Evolutionary conservation across 2,329 filamentous ascomycete genomes (phyloP).

Genomic region (Phialophora chinensis): DNA sequence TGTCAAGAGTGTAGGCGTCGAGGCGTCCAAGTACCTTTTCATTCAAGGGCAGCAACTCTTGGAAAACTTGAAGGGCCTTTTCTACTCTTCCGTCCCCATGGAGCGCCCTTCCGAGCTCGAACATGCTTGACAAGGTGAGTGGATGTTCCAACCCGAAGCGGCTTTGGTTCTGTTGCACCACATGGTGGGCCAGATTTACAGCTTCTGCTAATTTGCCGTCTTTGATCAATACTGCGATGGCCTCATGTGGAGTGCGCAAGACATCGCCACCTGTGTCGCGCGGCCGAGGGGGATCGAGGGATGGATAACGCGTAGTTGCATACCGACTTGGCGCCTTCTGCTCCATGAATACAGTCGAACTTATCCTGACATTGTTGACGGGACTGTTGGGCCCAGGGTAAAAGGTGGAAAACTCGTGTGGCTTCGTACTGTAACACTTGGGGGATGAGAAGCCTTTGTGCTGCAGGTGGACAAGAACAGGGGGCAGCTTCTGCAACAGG

Average conservation of each 20-base stretch:
- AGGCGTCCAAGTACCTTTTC: not conserved
- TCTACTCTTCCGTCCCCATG: not conserved
- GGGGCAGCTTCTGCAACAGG: not conserved
- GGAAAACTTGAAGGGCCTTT: conserved; percentile 1
- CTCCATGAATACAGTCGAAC: too few species aligned
- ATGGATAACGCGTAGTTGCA: too few species aligned
- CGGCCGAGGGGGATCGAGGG: too few species aligned
- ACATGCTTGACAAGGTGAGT: not conserved
- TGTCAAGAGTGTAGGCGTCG: not conserved
- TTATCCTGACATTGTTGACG: too few species aligned
- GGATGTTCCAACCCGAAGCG: not conserved
- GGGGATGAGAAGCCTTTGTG: not conserved
- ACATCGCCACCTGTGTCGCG: too few species aligned
- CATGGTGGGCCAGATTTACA: not conserved
- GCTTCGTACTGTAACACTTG: not conserved
- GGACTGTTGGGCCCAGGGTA: too few species aligned
- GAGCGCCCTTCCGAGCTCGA: not conserved
- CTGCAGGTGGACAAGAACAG: not conserved
- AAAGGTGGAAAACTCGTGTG: not conserved
- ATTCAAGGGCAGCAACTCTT: not conserved
- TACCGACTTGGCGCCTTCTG: too few species aligned
- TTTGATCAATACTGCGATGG: not conserved
- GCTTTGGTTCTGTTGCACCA: not conserved
- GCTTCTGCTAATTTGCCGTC: not conserved
- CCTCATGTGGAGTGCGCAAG: not conserved